phyloP scores from a whole-genome alignment of 2,329 filamentous ascomycete species.

The Neoascochyta sp. region DNA sequence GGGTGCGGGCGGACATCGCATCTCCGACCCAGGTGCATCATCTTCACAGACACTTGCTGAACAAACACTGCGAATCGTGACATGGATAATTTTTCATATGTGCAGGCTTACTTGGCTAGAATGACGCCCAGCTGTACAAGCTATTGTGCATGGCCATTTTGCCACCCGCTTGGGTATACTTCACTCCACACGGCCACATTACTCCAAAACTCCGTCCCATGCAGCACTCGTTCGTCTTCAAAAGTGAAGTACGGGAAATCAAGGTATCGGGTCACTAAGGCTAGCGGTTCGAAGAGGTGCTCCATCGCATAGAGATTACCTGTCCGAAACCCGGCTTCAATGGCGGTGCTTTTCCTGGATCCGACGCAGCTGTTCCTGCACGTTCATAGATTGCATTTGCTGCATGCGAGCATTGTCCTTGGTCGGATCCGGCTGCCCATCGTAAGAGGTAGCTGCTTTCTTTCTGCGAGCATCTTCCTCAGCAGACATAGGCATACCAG shows the following conservation, averaged over 20 bases:
- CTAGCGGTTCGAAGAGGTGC: too few species aligned
- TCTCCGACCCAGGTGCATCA: too few species aligned
- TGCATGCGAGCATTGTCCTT: slow-evolving; percentile 52
- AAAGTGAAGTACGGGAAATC: too few species aligned
- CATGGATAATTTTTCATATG: slow-evolving; percentile 2
- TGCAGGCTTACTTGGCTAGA: too few species aligned
- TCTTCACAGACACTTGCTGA: not conserved
- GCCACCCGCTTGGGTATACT: slow-evolving; percentile 10
- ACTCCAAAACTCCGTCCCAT: slow-evolving; percentile 16
- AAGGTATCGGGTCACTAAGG: too few species aligned
- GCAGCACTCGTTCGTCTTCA: slow-evolving; percentile 3
- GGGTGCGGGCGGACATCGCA: slow-evolving; percentile 9
- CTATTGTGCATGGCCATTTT: slow-evolving; percentile 1
- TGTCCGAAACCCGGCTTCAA: slow-evolving; percentile 3
- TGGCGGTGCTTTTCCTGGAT: slow-evolving; percentile 56
- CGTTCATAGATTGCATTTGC: slow-evolving; percentile 59
- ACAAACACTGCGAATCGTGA: not conserved
- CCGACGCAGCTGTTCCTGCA: slow-evolving; percentile 78
- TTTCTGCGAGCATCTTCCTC: slow-evolving; percentile 75
- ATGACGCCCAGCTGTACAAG: slow-evolving; percentile 6
- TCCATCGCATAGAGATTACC: too few species aligned
- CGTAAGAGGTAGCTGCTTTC: slow-evolving; percentile 66
- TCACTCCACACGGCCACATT: slow-evolving; percentile 6
- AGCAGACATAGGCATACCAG: slow-evolving; percentile 64
- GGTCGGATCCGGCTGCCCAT: slow-evolving; percentile 57